phyloP scores from a whole-genome alignment of 2,329 filamentous ascomycete genomes.

The Xylaria sp. region DNA sequence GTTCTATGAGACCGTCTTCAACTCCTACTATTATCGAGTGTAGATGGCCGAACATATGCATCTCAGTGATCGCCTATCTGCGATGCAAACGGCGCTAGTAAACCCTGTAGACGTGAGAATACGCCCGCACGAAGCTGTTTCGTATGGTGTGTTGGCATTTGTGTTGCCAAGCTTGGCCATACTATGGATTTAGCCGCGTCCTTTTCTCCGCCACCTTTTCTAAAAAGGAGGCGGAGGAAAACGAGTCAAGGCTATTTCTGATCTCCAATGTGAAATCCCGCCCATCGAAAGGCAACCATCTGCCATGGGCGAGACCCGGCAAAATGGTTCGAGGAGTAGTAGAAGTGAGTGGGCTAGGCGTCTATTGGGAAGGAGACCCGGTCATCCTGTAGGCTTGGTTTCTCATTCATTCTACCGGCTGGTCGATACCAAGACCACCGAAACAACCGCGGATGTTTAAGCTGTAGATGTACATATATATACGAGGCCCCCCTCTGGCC shows the following conservation, averaged over 20 bases:
- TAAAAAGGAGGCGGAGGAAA: conserved; percentile 24
- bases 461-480: conserved; percentile 3
- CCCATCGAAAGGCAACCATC: not conserved
- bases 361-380: not conserved
- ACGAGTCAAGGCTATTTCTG: not conserved
- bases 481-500: not conserved
- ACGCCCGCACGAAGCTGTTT: not conserved
- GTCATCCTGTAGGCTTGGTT: not conserved
- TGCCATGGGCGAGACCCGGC: conserved; percentile 28
- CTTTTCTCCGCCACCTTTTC: conserved; percentile 23
- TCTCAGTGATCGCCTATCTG: not conserved
- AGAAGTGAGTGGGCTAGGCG: not conserved
- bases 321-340: conserved; percentile 20
- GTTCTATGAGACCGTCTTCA: not conserved
- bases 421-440: not conserved
- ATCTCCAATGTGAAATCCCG: conserved; percentile 23
- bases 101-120: not conserved
- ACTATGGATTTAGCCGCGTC: conserved; percentile 30
- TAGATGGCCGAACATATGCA: not conserved
- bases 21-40: not conserved
- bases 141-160: conserved; percentile 6
- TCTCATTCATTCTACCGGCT: conserved; percentile 21
- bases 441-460: not conserved
- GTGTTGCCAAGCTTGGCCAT: conserved; percentile 19
- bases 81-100: not conserved